Percentiles rank a stretch among this genome's conserved stretches.
Evolutionary conservation across 768 basidiomycete species (phyloP).

Genomic region (Inosperma sp.): DNA sequence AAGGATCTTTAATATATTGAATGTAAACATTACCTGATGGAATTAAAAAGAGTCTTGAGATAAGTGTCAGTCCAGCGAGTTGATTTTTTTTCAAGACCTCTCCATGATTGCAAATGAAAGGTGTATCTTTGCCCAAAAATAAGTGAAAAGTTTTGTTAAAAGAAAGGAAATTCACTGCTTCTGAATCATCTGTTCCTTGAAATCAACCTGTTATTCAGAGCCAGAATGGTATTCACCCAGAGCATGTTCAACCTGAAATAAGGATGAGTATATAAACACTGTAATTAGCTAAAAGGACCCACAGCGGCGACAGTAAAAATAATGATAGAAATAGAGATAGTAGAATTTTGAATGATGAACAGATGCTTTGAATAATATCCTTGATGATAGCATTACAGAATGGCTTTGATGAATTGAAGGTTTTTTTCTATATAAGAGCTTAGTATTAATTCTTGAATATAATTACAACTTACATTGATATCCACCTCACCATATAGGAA

Average conservation of each 20-base stretch:
- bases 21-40: background rate
- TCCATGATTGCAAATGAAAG: background rate
- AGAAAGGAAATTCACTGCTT: no score
- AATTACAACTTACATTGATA: background rate
- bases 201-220: background rate
- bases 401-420: background rate
- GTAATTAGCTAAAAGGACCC: no score
- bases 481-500: background rate
- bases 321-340: background rate
- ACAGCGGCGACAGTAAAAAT: background rate
- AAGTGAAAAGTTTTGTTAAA: no score
- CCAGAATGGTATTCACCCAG: background rate
- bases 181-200: background rate
- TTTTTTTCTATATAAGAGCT: background rate
- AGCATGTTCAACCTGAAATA: slow-evolving; percentile 3
- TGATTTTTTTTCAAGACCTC: background rate
- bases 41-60: background rate
- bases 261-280: no score
- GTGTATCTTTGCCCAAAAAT: background rate
- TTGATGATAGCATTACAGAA: slow-evolving; percentile 3
- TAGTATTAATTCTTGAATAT: no score
- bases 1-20: no score
- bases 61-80: background rate
- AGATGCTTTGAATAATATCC: background rate
- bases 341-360: background rate